Conservation (phyloP, 2,329 filamentous ascomycete genomes). For the Penicillium freii region DNA sequence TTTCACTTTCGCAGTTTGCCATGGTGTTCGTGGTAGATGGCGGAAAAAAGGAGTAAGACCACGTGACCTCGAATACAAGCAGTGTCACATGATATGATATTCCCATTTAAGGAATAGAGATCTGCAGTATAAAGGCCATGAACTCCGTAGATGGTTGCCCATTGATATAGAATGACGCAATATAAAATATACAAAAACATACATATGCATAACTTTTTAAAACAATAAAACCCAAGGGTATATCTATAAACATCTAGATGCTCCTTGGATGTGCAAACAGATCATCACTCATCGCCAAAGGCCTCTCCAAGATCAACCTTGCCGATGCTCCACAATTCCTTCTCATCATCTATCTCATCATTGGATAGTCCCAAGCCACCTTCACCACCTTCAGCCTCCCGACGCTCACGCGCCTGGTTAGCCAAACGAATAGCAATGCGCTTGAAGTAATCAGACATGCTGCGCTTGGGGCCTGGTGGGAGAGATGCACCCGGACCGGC, state of each 20-base stretch:
- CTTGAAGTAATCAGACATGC: constrained; percentile 97
- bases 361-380: constrained; percentile 82
- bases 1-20: not conserved
- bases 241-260: constrained; percentile 28
- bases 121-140: constrained; percentile 2
- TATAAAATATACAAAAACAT: constrained; percentile 12
- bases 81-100: not conserved
- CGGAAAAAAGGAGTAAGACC: not conserved
- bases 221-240: constrained; percentile 23
- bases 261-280: constrained; percentile 19
- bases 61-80: not conserved
- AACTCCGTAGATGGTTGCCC: not conserved
- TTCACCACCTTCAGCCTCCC: constrained; percentile 84
- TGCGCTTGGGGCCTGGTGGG: constrained; percentile 71
- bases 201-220: constrained; percentile 20
- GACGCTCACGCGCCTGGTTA: constrained; percentile 82
- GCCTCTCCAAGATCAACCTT: constrained; percentile 75
- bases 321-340: constrained; percentile 92
- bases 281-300: constrained; percentile 22
- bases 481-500: constrained; percentile 64
- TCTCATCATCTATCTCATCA: constrained; percentile 92
- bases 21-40: not conserved
- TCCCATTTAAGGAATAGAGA: not conserved
- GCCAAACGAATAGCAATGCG: constrained; percentile 80
- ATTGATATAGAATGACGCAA: not conserved